phyloP scores from a whole-genome alignment of 257 asterid species.

The Verbena officinalis region DNA sequence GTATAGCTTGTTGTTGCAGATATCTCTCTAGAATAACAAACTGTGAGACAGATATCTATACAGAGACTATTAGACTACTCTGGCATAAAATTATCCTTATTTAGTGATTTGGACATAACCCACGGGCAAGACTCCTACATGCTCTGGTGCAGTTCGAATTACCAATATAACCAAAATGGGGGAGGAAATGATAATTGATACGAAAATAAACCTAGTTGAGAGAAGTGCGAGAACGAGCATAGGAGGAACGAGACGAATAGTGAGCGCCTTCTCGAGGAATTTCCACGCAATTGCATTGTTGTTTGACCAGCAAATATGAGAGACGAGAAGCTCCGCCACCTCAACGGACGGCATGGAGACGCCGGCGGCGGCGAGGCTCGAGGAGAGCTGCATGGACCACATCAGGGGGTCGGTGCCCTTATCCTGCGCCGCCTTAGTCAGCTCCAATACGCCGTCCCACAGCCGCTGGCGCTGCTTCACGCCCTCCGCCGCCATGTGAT shows the following conservation, averaged over 20 bases:
- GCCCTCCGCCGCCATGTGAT: constrained; percentile 46
- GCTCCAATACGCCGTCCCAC: constrained; percentile 70
- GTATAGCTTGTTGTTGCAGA: not conserved
- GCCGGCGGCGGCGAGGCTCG: constrained; percentile 64
- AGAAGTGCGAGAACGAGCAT: constrained; percentile 79
- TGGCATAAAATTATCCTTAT: constrained; percentile 10
- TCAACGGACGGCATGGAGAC: constrained; percentile 77
- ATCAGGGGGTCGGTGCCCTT: constrained; percentile 75
- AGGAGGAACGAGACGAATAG: constrained; percentile 76
- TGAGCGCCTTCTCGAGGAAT: constrained; percentile 81
- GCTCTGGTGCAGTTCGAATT: not conserved
- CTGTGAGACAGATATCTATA: constrained; percentile 3
- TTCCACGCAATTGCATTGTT: constrained; percentile 85
- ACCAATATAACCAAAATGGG: not conserved
- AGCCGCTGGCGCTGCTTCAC: constrained; percentile 42
- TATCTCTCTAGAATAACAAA: not conserved
- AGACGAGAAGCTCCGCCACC: constrained; percentile 73
- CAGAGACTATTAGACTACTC: not conserved
- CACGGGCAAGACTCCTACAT: constrained; percentile 2
- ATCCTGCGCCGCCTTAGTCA: constrained; percentile 78
- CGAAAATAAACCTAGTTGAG: constrained; percentile 59
- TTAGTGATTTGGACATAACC: not conserved
- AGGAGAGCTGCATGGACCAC: constrained; percentile 77
- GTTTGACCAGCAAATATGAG: constrained; percentile 85
- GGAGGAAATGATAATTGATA: not conserved